Evolutionary conservation across 2,329 filamentous ascomycete species (phyloP).

Genomic region (Rugonectria rugulosa): DNA sequence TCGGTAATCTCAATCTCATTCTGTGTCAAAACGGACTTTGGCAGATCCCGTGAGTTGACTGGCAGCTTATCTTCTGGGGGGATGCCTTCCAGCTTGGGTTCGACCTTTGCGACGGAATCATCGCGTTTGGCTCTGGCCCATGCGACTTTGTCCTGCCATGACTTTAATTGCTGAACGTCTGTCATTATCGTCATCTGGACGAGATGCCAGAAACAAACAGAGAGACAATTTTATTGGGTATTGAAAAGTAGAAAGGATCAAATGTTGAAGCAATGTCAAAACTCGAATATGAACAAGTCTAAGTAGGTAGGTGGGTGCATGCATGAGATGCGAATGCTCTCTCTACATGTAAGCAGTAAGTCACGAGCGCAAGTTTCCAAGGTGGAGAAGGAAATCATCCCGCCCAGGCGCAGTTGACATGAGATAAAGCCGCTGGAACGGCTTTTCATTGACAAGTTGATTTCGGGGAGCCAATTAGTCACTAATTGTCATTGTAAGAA

Average conservation of each 20-base stretch:
- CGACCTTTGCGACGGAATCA: slow-evolving; percentile 36
- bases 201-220: background rate
- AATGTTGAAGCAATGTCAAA: too few relatives aligned
- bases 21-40: slow-evolving; percentile 31
- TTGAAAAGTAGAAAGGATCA: background rate
- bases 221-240: too few relatives aligned
- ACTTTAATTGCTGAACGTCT: slow-evolving; percentile 1
- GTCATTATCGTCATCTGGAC: background rate
- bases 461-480: background rate
- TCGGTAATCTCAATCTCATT: slow-evolving; percentile 41
- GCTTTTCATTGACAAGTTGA: background rate
- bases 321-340: too few relatives aligned
- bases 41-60: slow-evolving; percentile 33
- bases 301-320: too few relatives aligned
- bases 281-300: too few relatives aligned
- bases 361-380: background rate
- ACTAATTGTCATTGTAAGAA: too few relatives aligned
- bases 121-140: slow-evolving; percentile 28
- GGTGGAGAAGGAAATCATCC: background rate
- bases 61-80: slow-evolving; percentile 27
- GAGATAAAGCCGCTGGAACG: background rate
- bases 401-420: slow-evolving; percentile 1
- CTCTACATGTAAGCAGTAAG: background rate
- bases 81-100: slow-evolving; percentile 35
- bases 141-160: slow-evolving; percentile 17